These are phyloP conservation scores for Yamadazyma phyllophila DNA, from an alignment of 805 yeast genomes.

Conservation along the genomic window DNA sequence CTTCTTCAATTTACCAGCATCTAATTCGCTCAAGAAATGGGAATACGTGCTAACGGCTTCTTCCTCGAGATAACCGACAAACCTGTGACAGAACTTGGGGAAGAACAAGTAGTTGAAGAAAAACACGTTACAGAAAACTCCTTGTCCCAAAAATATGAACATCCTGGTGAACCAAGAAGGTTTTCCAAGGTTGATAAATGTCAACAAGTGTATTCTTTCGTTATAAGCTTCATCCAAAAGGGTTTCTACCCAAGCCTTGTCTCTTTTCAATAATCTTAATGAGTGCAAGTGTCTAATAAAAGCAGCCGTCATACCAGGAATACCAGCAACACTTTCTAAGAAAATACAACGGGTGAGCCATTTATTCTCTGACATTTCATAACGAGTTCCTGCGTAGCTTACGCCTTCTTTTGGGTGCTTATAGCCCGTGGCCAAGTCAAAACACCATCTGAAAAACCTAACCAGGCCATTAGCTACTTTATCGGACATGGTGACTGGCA, in stretches of 20 bases:
- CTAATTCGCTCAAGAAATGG: slow-evolving; percentile 54
- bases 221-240: slow-evolving; percentile 73
- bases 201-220: slow-evolving; percentile 73
- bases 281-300: slow-evolving; percentile 68
- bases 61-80: slow-evolving; percentile 76
- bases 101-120: slow-evolving; percentile 55
- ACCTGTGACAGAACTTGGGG: slow-evolving; percentile 69
- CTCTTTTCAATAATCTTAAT: slow-evolving; percentile 58
- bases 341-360: slow-evolving; percentile 66
- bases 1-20: slow-evolving; percentile 47
- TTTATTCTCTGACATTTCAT: slow-evolving; percentile 56
- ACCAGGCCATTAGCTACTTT: slow-evolving; percentile 50
- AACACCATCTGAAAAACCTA: slow-evolving; percentile 43
- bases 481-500: slow-evolving; percentile 48
- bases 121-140: slow-evolving; percentile 65
- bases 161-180: slow-evolving; percentile 58
- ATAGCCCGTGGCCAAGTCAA: slow-evolving; percentile 66
- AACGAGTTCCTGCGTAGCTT: slow-evolving; percentile 37
- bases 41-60: slow-evolving; percentile 73
- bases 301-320: slow-evolving; percentile 78
- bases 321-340: slow-evolving; percentile 72
- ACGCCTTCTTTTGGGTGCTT: slow-evolving; percentile 46
- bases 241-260: slow-evolving; percentile 74
- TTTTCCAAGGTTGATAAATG: slow-evolving; percentile 61
- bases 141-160: slow-evolving; percentile 63